Evolutionary conservation across 2,329 filamentous ascomycete species (phyloP), one percentile per base, ranked within the genome.

Genomic region (Chaetomiaceae sp.): DNA sequence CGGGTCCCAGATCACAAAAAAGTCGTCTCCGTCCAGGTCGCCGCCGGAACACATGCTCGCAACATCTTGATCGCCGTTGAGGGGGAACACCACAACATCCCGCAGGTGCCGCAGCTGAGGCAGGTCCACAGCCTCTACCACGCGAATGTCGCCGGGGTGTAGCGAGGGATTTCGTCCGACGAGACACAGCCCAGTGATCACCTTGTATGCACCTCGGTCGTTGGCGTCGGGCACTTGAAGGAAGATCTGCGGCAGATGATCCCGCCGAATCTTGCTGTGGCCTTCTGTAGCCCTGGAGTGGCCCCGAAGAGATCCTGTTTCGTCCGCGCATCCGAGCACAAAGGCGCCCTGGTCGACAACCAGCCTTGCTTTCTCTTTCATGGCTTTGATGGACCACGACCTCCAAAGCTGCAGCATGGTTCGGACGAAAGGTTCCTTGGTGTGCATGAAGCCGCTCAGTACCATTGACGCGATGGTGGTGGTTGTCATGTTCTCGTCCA

Each of bases 41-140:
- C 93, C 93, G 2, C 93, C 93, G 4, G 93, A 95, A 53, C 93
- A 89, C 91, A 97, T 97, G 58, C 86, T 89, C 1, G 90, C 81
- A 18, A 98, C 69, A 52, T 95, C 88, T 14, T 85, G 75, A 59
- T 96, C 88, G 0, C 91, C 91, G 0, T 72, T 83, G 29, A 86
- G 80, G 1, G 93, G 88, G 39, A 98, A 84, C 0, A 97, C 89
- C 1, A 97, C 83, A 1, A 94, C 86, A 60, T 97, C 83, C 47
- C 78, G 83, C 4, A 96, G 72, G 58, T 96, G 87, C 37, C 74
- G 78, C 3, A 98, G 70, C n/a, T 70, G 69, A 1, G 81, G 78
- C 2, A 81, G 74, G 56, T 97, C 77, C 3, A 97, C 83, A 3
- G 93, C 93, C 51, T 81, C 76, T 1, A 97, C 91, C 1, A 96